phyloP scores from a whole-genome alignment of 768 basidiomycete species.

The Cystobasidium ongulense region DNA sequence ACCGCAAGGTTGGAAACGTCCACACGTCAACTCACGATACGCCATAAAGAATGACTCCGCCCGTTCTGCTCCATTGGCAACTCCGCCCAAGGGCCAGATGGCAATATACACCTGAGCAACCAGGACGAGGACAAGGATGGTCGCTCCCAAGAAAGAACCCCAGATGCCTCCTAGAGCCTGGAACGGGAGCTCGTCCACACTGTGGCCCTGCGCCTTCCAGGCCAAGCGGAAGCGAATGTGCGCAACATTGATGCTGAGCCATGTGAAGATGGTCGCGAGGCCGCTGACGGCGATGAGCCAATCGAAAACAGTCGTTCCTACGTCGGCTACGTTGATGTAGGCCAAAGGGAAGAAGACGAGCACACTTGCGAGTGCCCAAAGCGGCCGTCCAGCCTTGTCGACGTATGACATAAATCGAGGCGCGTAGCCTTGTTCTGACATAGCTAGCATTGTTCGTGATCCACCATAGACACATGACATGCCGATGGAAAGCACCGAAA shows the following conservation, averaged over 20 bases:
- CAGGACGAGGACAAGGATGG: constrained; percentile 38
- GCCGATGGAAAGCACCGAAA: constrained; percentile 56
- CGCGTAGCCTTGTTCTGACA: constrained; percentile 60
- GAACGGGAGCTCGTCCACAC: constrained; percentile 39
- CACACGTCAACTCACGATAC: neutral
- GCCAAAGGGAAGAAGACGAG: constrained; percentile 38
- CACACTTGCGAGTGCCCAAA: constrained; percentile 51
- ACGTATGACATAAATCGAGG: constrained; percentile 61
- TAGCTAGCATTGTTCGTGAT: constrained; percentile 55
- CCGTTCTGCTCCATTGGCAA: neutral
- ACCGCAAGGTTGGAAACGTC: neutral
- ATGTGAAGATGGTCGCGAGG: constrained; percentile 53
- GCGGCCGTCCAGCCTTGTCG: constrained; percentile 57
- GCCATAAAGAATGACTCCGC: constrained; percentile 27
- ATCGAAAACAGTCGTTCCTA: constrained; percentile 56
- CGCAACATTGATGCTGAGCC: constrained; percentile 46
- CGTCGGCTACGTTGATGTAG: constrained; percentile 45
- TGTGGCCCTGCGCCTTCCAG: constrained; percentile 39
- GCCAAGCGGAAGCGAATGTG: constrained; percentile 42
- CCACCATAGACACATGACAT: constrained; percentile 62
- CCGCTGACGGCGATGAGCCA: constrained; percentile 61
- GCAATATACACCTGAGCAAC: constrained; percentile 40
- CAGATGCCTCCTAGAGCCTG: constrained; percentile 37
- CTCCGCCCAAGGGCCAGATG: constrained; percentile 16
- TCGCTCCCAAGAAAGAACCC: constrained; percentile 35